phyloP scores from a whole-genome alignment of 2,329 filamentous ascomycete genomes.

The Fusarium continuum region DNA sequence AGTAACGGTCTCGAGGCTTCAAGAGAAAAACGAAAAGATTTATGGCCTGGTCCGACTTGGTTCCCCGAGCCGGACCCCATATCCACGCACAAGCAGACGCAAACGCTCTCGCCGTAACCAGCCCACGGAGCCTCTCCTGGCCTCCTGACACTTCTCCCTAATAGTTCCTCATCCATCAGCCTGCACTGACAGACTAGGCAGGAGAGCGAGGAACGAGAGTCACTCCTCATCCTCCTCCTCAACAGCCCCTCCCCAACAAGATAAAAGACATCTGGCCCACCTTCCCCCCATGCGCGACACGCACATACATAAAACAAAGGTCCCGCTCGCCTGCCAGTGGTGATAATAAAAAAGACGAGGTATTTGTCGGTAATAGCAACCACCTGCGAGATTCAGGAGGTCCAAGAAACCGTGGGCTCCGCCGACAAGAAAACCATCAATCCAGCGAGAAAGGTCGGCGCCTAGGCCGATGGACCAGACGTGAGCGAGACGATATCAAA shows the following conservation, averaged over 20 bases:
- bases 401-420: conserved; percentile 30
- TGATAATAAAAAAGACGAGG: conserved; percentile 45
- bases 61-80: conserved; percentile 39
- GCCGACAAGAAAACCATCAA: conserved; percentile 42
- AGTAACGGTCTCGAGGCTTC: conserved; percentile 48
- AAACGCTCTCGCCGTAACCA: conserved; percentile 36
- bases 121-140: conserved; percentile 32
- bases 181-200: conserved; percentile 41
- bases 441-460: conserved; percentile 40
- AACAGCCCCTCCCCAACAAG: conserved; percentile 35
- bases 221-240: conserved; percentile 41
- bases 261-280: conserved; percentile 47
- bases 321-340: conserved; percentile 47
- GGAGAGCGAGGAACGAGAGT: conserved; percentile 39
- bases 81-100: conserved; percentile 41
- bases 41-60: conserved; percentile 54
- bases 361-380: conserved; percentile 37
- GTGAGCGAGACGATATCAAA: conserved; percentile 53
- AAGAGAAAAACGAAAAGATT: conserved; percentile 58
- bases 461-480: conserved; percentile 43
- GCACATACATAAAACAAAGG: conserved; percentile 50
- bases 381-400: conserved; percentile 31
- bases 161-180: conserved; percentile 45
- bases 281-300: conserved; percentile 45
- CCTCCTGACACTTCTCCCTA: conserved; percentile 33